These are phyloP conservation scores for Cymbidium sinense DNA, from an alignment of 106 monocot species.

Conservation along the genomic window DNA sequence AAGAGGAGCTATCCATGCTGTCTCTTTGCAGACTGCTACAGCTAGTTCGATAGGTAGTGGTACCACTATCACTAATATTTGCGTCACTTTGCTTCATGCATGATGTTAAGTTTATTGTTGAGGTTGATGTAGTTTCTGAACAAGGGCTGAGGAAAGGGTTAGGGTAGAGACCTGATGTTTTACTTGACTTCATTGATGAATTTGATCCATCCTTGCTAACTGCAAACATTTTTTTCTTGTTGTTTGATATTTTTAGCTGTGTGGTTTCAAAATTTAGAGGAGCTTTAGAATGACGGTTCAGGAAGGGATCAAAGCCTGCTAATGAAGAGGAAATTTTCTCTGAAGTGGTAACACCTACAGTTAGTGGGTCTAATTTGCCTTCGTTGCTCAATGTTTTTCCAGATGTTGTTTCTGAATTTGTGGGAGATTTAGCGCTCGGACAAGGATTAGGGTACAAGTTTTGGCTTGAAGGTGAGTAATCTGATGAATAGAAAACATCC, in stretches of 20 bases:
- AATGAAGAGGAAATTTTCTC: neutral
- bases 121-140: too few species aligned
- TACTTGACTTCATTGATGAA: neutral
- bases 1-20: constrained; percentile 16
- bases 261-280: too few species aligned
- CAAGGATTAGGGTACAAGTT: neutral
- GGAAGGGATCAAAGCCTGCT: neutral
- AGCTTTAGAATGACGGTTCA: constrained; percentile 3
- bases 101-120: too few species aligned
- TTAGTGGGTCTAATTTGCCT: constrained; percentile 4
- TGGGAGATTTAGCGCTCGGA: neutral
- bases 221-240: constrained; percentile 7
- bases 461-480: neutral
- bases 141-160: neutral
- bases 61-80: neutral
- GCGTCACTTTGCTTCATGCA: constrained; percentile 2
- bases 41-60: too few species aligned
- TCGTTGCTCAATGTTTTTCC: neutral
- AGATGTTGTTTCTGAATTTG: neutral
- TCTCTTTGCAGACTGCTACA: constrained; percentile 15
- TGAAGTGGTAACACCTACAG: neutral
- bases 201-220: neutral
- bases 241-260: neutral
- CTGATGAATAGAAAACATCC: too few species aligned
- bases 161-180: neutral